Conservation (phyloP, 2,329 filamentous ascomycete species). For the Botrytis byssoidea region DNA sequence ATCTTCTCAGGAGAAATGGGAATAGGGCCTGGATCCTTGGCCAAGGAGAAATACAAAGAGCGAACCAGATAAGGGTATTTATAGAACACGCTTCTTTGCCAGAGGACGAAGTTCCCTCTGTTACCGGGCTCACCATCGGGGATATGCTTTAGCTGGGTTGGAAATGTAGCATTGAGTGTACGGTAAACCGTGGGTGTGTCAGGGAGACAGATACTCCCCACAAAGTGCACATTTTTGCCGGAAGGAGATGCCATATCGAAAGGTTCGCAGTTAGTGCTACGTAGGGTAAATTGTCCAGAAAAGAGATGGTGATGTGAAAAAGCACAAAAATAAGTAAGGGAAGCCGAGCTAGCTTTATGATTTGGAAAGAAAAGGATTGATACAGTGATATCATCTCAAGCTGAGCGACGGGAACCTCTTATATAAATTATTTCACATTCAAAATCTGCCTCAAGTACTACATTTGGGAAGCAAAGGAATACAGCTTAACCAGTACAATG, state of each 20-base stretch:
- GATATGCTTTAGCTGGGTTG: constrained; percentile 40
- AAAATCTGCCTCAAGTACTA: not conserved
- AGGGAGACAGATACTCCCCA: constrained; percentile 42
- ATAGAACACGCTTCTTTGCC: constrained; percentile 39
- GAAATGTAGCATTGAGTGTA: constrained; percentile 35
- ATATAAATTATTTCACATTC: not conserved
- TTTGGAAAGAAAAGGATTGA: not conserved
- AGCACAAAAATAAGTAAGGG: not conserved
- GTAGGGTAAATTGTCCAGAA: not conserved
- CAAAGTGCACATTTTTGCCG: constrained; percentile 31
- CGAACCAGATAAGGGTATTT: constrained; percentile 22
- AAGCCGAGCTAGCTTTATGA: not conserved
- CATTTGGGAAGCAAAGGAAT: not conserved
- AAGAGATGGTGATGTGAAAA: not conserved
- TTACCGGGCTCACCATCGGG: constrained; percentile 45
- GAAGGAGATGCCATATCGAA: not conserved
- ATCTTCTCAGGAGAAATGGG: constrained; percentile 22
- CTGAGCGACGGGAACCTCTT: not conserved
- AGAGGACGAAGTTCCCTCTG: constrained; percentile 40
- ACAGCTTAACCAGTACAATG: not conserved
- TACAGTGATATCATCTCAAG: not conserved
- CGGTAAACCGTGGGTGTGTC: constrained; percentile 40
- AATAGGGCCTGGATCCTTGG: constrained; percentile 4
- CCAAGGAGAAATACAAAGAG: constrained; percentile 19
- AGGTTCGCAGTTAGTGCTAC: not conserved